Base-by-base conservation (phyloP, 176 grass and related monocot genomes). In the Zoysia pacifica region DNA sequence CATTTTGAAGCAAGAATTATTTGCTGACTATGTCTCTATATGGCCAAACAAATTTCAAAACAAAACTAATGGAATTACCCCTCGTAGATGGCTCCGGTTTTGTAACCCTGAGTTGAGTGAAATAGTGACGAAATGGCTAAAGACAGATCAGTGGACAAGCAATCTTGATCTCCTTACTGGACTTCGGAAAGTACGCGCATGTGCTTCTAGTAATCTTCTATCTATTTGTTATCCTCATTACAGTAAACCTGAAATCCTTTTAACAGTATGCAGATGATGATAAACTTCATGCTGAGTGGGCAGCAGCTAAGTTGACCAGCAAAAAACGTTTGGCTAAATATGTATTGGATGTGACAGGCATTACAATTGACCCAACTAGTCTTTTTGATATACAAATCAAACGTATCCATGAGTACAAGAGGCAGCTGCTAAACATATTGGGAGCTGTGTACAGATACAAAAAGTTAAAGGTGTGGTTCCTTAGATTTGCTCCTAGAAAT, bases 341-440 rank as follows among this genome's bases (percentile, higher is more conserved):
- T 80, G 89, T 92, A 6, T 85, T 89, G 74, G 85, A 95, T 65
- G 75, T 67, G 39, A 86, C 90, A 56, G 90, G 90, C 66, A 81
- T 92, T 48, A 73, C 78, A 4, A 89, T 95, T 40, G 87, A 92
- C 64, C 93, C 90, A 42, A 71, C 79, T 10, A 86, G 82, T 72
- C 77, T 92, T 75, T 95, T 95, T 7, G 93, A 92, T 74, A 90
- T 95, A 83, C 93, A 95, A 62, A 75, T 95, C 71, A 95, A 95
- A 47, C 87, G 93, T n/a, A 95, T 95, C 47, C 93, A 95, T 58
- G 93, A 95, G 81, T 95, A 95, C 69, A 95, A 92, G 75, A 87
- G 90, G 65, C 93, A 95, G 67, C 87, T 95, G 18, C 48, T 92
- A 74, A 92, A 92, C 84, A 95, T 92, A 77, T 75, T 95, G 60